These are phyloP conservation scores for Paramecium primaurelia DNA, from an alignment of 73 alveolate species.

Conservation along the genomic window DNA sequence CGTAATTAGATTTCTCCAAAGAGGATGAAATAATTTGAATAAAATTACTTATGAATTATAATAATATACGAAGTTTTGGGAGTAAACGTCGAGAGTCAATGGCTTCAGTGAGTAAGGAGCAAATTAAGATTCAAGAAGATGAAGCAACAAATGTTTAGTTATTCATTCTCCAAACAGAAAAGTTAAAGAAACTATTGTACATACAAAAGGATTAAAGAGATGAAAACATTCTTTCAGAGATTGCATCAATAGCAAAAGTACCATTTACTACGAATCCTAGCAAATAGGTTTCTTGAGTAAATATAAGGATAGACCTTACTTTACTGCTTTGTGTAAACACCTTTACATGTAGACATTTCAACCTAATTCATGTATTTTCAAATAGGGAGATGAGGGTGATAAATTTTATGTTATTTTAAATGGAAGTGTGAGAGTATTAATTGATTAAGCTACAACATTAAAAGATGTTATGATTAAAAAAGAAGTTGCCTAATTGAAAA, in stretches of 20 bases:
- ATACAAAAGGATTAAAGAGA: neutral
- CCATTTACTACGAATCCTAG: neutral
- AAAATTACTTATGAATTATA: neutral
- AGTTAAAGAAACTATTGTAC: neutral
- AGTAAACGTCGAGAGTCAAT: neutral
- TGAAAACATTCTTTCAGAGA: neutral
- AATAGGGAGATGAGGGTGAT: slow-evolving; percentile 62
- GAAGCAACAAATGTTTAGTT: neutral
- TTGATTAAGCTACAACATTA: slow-evolving; percentile 37
- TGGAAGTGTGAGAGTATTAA: slow-evolving; percentile 59
- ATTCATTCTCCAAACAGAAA: neutral
- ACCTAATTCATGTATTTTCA: neutral
- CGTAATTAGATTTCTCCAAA: neutral
- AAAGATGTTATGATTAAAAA: neutral
- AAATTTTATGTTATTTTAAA: slow-evolving; percentile 50
- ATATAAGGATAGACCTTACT: slow-evolving; percentile 52
- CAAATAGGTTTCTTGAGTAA: slow-evolving; percentile 37
- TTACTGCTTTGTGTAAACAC: slow-evolving; percentile 40
- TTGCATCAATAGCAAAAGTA: slow-evolving; percentile 1
- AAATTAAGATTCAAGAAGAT: neutral
- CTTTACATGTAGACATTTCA: slow-evolving; percentile 41
- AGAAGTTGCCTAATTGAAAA: neutral
- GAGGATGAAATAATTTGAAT: slow-evolving; percentile 20
- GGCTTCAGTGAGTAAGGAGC: neutral
- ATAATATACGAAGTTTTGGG: neutral